phyloP scores from a whole-genome alignment of 345 rosid species.

The Bretschneidera sinensis region DNA sequence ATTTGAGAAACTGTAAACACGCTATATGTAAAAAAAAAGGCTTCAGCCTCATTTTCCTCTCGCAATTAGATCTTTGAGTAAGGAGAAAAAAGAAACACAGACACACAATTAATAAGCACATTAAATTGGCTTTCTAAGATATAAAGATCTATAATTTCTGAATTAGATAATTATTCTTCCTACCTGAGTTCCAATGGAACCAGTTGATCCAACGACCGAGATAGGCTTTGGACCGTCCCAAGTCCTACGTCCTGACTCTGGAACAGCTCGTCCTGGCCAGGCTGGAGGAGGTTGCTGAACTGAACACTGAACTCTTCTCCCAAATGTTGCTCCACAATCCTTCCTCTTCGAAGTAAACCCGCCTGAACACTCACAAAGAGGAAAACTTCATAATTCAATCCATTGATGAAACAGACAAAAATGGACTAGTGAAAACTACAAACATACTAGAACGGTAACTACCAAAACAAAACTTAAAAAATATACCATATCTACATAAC shows the following conservation, averaged over 20 bases:
- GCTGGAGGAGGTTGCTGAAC: constrained; percentile 74
- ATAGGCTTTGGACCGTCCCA: constrained; percentile 96
- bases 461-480: constrained; percentile 4
- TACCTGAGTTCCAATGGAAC: constrained; percentile 99
- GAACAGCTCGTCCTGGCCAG: constrained; percentile 91
- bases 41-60: no score
- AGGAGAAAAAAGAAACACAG: background rate
- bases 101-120: background rate
- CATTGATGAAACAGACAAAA: background rate
- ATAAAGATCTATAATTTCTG: no score
- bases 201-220: constrained; percentile 91
- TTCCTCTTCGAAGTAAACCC: constrained; percentile 50
- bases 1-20: no score
- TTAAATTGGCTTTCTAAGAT: background rate
- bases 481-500: background rate
- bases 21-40: no score
- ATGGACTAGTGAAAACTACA: background rate
- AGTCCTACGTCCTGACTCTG: constrained; percentile 52
- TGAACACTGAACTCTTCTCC: constrained; percentile 62
- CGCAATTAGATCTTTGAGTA: background rate
- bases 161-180: background rate
- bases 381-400: background rate
- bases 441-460: background rate
- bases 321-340: constrained; percentile 32
- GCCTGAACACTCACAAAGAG: constrained; percentile 36